Evolutionary conservation across 2,329 filamentous ascomycete genomes (phyloP).

Genomic region (Thermothelomyces thermophilus): DNA sequence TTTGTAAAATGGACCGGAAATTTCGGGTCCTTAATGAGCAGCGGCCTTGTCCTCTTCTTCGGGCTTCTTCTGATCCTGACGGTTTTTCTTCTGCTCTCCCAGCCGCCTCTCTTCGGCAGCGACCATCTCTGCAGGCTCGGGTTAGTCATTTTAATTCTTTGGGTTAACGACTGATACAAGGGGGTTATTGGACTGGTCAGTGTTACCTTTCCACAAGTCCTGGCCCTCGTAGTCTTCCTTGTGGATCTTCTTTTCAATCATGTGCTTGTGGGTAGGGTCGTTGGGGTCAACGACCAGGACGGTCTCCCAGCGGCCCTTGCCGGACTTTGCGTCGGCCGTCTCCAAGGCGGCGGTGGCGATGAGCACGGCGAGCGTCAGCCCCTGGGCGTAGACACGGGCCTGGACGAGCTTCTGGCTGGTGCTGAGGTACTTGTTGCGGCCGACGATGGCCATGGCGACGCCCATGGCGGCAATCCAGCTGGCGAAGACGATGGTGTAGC

Average conservation of each 20-base stretch:
- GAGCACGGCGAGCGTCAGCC: constrained; percentile 76
- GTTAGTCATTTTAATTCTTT: background rate
- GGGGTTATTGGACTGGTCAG: too few species aligned
- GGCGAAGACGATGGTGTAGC: constrained; percentile 77
- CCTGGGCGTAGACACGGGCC: constrained; percentile 90
- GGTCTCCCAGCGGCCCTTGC: constrained; percentile 76
- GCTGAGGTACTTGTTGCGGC: constrained; percentile 67
- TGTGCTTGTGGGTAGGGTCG: constrained; percentile 73
- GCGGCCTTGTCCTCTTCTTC: constrained; percentile 22
- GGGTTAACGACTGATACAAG: too few species aligned
- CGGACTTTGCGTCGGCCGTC: constrained; percentile 66
- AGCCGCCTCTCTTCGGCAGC: constrained; percentile 65
- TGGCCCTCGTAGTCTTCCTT: constrained; percentile 82
- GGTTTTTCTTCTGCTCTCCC: constrained; percentile 36
- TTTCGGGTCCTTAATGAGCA: constrained; percentile 11
- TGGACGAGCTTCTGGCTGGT: constrained; percentile 85
- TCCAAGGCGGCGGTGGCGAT: constrained; percentile 79
- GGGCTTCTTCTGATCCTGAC: constrained; percentile 11
- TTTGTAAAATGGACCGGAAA: too few species aligned
- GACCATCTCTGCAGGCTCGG: constrained; percentile 60
- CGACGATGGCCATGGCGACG: constrained; percentile 66
- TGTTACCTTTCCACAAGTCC: constrained; percentile 89
- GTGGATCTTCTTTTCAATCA: constrained; percentile 82
- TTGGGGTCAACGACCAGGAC: constrained; percentile 72
- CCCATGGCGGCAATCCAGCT: constrained; percentile 79